A percentile compares a stretch with the other conserved stretches of the same genome.
Conservation (phyloP, 2,329 filamentous ascomycete genomes). For the Diplodia mutila region DNA sequence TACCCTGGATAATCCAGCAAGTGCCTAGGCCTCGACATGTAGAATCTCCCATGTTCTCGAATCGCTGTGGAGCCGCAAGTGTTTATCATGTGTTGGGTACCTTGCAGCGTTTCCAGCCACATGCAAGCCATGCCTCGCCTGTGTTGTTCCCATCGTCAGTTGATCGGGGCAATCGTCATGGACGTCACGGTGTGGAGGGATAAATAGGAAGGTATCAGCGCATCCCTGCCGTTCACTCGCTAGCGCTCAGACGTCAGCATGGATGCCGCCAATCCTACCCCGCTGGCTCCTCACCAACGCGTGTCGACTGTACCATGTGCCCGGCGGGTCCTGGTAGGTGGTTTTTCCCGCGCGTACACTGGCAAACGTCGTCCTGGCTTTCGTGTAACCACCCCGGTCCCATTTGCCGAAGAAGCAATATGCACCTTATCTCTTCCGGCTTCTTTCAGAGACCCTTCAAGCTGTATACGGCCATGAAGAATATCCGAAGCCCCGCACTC, state of each 20-base stretch:
- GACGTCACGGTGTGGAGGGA: neutral
- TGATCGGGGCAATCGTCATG: neutral
- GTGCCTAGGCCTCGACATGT: neutral
- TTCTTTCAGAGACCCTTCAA: neutral
- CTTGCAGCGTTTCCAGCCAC: neutral
- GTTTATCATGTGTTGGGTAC: neutral
- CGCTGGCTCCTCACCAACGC: neutral
- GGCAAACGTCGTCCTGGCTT: neutral
- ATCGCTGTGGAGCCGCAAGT: neutral
- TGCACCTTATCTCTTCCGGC: neutral
- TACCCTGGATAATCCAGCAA: neutral
- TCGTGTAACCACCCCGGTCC: neutral
- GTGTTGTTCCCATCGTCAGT: neutral
- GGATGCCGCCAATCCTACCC: neutral
- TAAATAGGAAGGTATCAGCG: constrained; percentile 18
- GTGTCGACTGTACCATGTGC: constrained; percentile 7
- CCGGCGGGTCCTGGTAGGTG: neutral
- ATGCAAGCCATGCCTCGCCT: constrained; percentile 11
- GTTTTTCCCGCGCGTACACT: neutral
- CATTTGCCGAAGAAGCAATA: neutral
- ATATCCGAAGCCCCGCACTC: neutral
- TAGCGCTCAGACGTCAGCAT: constrained; percentile 11
- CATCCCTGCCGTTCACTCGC: neutral
- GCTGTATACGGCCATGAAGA: constrained; percentile 1
- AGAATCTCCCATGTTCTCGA: neutral